Conservation (phyloP, 148 eudicot species). For the Fallopia convolvulus region DNA sequence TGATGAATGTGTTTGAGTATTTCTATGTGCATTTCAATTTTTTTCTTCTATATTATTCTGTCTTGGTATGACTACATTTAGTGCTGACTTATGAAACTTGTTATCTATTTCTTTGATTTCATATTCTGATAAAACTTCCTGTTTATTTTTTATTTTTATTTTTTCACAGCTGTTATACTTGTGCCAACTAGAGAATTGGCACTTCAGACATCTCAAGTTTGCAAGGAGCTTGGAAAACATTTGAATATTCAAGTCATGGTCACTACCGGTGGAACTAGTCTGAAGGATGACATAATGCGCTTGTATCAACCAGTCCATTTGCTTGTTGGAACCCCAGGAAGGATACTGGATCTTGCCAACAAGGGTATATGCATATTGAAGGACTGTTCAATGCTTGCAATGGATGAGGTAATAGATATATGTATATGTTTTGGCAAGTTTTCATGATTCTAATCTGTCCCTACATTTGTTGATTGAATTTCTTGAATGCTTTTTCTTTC, state of each 20-base stretch:
- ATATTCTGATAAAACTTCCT: too few species aligned
- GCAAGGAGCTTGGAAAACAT: conserved; percentile 92
- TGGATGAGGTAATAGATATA: conserved; percentile 74
- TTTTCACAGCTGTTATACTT: conserved; percentile 67
- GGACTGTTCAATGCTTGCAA: conserved; percentile 65
- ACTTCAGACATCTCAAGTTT: conserved; percentile 90
- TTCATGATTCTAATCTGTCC: not conserved
- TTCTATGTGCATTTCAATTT: too few species aligned
- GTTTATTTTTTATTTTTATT: too few species aligned
- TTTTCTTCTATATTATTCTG: too few species aligned
- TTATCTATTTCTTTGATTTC: too few species aligned
- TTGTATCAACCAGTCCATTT: conserved; percentile 89
- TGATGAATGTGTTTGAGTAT: too few species aligned
- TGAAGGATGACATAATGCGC: conserved; percentile 91
- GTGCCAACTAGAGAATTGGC: conserved; percentile 93
- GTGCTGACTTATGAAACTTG: too few species aligned
- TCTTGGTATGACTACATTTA: too few species aligned
- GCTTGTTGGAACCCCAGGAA: conserved; percentile 91
- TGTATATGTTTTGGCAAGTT: not conserved
- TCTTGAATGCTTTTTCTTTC: not conserved
- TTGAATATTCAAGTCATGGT: conserved; percentile 82
- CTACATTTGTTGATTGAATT: too few species aligned
- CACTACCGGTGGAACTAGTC: conserved; percentile 88
- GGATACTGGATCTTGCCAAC: conserved; percentile 76
- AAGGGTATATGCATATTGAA: conserved; percentile 70